phyloP scores from a whole-genome alignment of 2,329 filamentous ascomycete species.

The Conoideocrella luteorostrata region DNA sequence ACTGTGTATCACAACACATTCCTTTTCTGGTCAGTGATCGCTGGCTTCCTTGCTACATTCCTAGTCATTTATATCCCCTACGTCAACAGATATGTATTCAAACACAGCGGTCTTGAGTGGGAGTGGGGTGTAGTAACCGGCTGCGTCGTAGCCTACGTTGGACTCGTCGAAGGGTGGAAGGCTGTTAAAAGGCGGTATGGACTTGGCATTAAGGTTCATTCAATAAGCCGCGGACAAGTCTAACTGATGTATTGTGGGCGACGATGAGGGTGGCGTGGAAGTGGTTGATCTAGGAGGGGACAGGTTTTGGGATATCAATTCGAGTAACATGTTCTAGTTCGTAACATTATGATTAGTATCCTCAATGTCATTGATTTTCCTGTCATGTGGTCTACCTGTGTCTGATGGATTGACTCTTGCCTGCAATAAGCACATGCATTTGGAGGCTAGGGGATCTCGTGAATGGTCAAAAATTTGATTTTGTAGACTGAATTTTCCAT shows the following conservation, averaged over 20 bases:
- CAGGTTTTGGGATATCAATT: constrained; percentile 24
- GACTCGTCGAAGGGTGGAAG: constrained; percentile 63
- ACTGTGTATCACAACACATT: constrained; percentile 67
- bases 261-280: neutral
- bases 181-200: constrained; percentile 50
- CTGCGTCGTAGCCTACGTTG: constrained; percentile 53
- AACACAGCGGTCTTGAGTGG: constrained; percentile 62
- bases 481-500: too few species aligned
- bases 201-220: constrained; percentile 24
- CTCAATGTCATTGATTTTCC: constrained; percentile 22
- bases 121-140: constrained; percentile 65
- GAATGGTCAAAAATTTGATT: too few species aligned
- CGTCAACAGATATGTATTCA: constrained; percentile 61
- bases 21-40: constrained; percentile 57
- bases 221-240: neutral
- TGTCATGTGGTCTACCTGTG: too few species aligned
- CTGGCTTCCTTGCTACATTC: constrained; percentile 53
- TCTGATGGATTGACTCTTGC: too few species aligned
- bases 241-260: neutral
- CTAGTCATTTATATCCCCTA: constrained; percentile 62
- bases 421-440: neutral
- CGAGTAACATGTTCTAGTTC: constrained; percentile 18
- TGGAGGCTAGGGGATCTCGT: neutral
- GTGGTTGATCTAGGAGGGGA: constrained; percentile 10
- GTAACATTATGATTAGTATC: constrained; percentile 22